Base-by-base conservation (phyloP, 176 grass and related monocot species). In the Avena eriantha region DNA sequence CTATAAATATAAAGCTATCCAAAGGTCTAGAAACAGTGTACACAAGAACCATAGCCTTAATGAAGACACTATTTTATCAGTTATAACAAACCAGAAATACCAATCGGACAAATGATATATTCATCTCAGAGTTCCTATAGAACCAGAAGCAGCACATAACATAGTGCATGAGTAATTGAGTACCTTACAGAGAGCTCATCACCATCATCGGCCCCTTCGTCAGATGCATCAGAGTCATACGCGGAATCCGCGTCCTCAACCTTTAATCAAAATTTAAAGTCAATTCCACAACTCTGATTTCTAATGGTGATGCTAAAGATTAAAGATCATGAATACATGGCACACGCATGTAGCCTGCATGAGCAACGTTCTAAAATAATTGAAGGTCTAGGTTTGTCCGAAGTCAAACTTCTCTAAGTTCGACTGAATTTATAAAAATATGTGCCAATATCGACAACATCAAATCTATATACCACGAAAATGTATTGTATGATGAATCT, bases 131-230 rank as follows among this genome's bases (percentile, higher is more conserved):
- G 21, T 6, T 90, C 76, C 47, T 68, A n/a, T 24, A 86, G 78
- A 83, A 71, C 54, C 51, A 43, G 33, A 85, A 82, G 72, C 46
- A 67, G 46, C 77, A 90, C 18, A 69, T 78, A 68, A 29, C 18
- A 59, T 39, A 66, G 69, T 29, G 23, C 73, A 82, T 84, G 66
- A 79, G 29, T 29, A 29, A 29, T 29, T 29, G 29, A 29, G 54
- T 96, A 96, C 94, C 94, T 93, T 87, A 88, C 87, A 93, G 91
- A 96, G 73, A 93, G 89, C 76, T 92, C 94, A 87, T 93, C 94
- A 68, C 81, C 89, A 90, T 91, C 89, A 73, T 88, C 91, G 66
- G 69, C 90, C 73, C 81, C 84, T 55, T 96, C 91, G 22, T 96
- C 91, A 45, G 83, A 81, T 86, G 90, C 91, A 81, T 93, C 94